Base-by-base conservation (phyloP, 1,284 basidiomycete species). In the Ganoderma boninense region DNA sequence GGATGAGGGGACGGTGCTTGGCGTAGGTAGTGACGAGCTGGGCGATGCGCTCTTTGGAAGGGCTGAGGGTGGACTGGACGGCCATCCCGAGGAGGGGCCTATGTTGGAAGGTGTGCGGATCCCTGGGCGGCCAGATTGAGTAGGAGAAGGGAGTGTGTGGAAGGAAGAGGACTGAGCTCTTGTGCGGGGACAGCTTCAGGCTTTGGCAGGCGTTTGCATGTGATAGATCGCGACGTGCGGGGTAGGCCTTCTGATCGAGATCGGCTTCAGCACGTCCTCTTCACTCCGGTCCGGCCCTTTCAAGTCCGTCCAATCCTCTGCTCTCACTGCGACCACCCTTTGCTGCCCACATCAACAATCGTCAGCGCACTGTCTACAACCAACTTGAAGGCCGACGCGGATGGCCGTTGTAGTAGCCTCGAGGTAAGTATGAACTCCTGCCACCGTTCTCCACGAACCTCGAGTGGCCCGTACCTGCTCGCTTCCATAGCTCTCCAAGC, bases 1-100 rank as follows among this genome's bases (percentile, higher is more conserved):
- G 95, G 64, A 95, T 83, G 44, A 87, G 77, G 1, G 93, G 92
- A 10, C 95, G 84, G 78, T 95, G 89, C 3, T 79, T 72, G 2
- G 86, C 78, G 77, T 97, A 97, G 10, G 80, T 71, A 59, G 83
- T 84, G 29, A 86, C 79, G 63, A 92, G 79, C 61, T 81, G 81
- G 8, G 84, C 78, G 44, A 90, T 49, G 32, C 76, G 79, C 57
- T 78, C 74, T 62, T 75, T 74, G 69, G 65, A 74, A 1, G 77
- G 75, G 63, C 73, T 74, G 54, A 82, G 74, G 2, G 74, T 76
- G 2, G 80, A 80, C 29, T 79, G 75, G 20, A 75, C 72, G 18
- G 78, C 71, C 81, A 82, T 82, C 46, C 23, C n/a, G 23, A 20
- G 49, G 46, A n/a, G 60, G 62, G 43, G 57, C 60, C 52, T 26